These are phyloP conservation scores for Trifolium dubium DNA, from an alignment of 306 rosid species.

Conservation along the genomic window DNA sequence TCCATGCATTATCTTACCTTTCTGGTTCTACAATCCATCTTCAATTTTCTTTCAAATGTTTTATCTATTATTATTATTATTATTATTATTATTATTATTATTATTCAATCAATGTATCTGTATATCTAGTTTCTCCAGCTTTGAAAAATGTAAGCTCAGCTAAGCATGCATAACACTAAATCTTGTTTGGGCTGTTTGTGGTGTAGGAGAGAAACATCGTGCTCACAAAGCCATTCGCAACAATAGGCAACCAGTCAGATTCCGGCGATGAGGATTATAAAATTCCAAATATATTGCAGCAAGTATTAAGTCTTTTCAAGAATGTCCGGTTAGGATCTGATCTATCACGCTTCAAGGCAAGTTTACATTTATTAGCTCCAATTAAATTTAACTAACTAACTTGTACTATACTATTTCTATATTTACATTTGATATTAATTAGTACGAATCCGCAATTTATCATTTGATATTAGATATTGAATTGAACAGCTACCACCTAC, in stretches of 20 bases:
- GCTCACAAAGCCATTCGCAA: slow-evolving; percentile 60
- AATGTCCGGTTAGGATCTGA: slow-evolving; percentile 72
- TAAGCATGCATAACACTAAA: background rate
- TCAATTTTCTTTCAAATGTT: too few relatives aligned
- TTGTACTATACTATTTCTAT: too few relatives aligned
- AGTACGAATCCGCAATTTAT: too few relatives aligned
- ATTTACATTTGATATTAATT: too few relatives aligned
- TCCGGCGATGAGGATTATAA: slow-evolving; percentile 34
- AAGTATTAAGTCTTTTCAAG: slow-evolving; percentile 59
- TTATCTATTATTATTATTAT: too few relatives aligned
- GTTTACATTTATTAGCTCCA: slow-evolving; percentile 18
- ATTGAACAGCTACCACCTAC: slow-evolving; percentile 61
- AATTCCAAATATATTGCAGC: slow-evolving; percentile 61
- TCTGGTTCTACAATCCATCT: too few relatives aligned
- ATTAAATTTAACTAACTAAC: background rate
- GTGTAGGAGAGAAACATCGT: slow-evolving; percentile 40
- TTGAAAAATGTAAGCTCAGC: background rate
- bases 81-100: too few relatives aligned
- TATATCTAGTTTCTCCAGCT: too few relatives aligned
- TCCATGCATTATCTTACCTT: too few relatives aligned
- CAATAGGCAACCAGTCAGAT: slow-evolving; percentile 51
- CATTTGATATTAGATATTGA: too few relatives aligned
- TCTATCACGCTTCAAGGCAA: slow-evolving; percentile 61
- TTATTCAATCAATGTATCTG: too few relatives aligned
- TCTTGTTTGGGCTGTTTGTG: background rate